phyloP scores from a whole-genome alignment of 768 basidiomycete species.

The Leucosporidium yakuticum region DNA sequence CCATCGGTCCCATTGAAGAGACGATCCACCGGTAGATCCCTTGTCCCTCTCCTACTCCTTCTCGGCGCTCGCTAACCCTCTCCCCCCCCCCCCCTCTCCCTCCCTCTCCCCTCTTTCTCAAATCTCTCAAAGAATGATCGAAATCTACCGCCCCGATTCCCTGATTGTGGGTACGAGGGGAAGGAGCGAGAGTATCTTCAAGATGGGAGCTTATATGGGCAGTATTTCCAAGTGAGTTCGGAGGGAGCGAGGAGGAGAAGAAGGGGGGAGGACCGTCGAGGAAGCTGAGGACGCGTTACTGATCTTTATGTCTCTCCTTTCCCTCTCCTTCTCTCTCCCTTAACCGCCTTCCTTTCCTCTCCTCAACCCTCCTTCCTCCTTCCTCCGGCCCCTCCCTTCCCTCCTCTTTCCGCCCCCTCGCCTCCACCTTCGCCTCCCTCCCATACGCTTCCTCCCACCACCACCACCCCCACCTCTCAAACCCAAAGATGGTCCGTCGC shows the following conservation, averaged over 20 bases:
- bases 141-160: constrained; percentile 72
- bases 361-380: too few relatives aligned
- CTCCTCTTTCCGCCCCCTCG: too few relatives aligned
- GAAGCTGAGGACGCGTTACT: too few relatives aligned
- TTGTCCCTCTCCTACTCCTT: constrained; percentile 49
- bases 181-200: constrained; percentile 51
- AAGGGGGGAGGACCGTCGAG: too few relatives aligned
- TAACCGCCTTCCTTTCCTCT: too few relatives aligned
- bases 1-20: constrained; percentile 81
- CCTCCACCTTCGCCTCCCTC: background rate
- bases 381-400: too few relatives aligned
- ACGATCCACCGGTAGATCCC: constrained; percentile 86
- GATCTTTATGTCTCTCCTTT: too few relatives aligned
- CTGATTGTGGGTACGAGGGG: constrained; percentile 90
- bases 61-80: background rate
- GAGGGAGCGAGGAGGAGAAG: too few relatives aligned
- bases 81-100: background rate
- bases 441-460: background rate
- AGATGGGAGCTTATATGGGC: constrained; percentile 54
- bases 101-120: constrained; percentile 39
- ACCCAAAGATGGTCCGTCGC: too few relatives aligned
- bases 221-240: constrained; percentile 53
- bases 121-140: constrained; percentile 30
- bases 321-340: too few relatives aligned
- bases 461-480: background rate